Evolutionary conservation across 179 eudicot species (phyloP), one percentile per base, ranked within the genome.

Genomic region (Corrigiola litoralis): DNA sequence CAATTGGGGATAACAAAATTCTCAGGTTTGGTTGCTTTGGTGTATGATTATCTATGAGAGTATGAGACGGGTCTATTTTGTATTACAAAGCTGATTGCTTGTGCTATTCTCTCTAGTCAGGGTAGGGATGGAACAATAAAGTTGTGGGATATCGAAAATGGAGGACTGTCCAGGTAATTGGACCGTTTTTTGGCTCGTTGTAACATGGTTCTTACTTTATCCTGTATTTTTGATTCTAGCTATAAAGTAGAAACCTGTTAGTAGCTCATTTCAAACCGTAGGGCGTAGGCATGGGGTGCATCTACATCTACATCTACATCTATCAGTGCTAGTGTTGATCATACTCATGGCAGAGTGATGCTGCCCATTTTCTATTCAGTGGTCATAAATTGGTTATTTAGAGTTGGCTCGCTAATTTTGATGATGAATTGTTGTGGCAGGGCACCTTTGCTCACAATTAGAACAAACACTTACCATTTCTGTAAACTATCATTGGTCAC

Each of bases 121-220:
- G 96, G 98, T 28, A 85, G 90, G 72, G 98, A 89, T 58, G 98
- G 98, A 51, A 82, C 88, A 41, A 76, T 92, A 24, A 92, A 87
- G 79, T 76, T 73, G 65, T 91, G 97, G 96, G 97, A 89, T 57
- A 41, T 89, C 58, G 85, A 70, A 72, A 83, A 89, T 49, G 88
- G 83, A 37, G 87, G 82, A 61, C 72, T 92, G 61, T 87, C 90
- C 69, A 87, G 90, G 96, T 89, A 78, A 23, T 1, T 50, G 18
- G 27, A 27, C 42, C n/a, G n/a, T n/a, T 33, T n/a, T 37, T 11
- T 63, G 16, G 13, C 40, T 18, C 29, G 2, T 17, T 51, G 56
- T 55, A 38, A 67, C 16, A 44, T 61, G 14, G 28, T 47, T 37
- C 21, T 2, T 36, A 17, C 42, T 13, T 8, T 29, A 31, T 31